These are phyloP conservation scores for Lipomyces chichibuensis DNA, from an alignment of 805 yeast species.

Conservation along the genomic window DNA sequence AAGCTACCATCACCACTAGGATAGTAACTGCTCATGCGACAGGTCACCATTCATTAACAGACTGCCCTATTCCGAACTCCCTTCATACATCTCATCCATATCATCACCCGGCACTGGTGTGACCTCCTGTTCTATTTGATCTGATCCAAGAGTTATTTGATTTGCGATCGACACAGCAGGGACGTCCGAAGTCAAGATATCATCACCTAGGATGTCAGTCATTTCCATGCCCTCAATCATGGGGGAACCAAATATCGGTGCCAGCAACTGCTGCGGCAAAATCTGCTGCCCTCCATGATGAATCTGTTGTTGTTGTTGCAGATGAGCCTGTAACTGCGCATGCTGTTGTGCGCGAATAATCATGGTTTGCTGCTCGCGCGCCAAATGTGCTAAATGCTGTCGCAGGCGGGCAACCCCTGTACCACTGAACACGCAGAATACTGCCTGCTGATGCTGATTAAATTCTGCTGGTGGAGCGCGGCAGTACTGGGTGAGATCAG, in stretches of 20 bases:
- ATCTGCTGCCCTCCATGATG: not conserved
- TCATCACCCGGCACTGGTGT: not conserved
- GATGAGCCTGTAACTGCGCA: constrained; percentile 4
- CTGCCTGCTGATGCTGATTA: constrained; percentile 77
- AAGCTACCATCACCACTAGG: not conserved
- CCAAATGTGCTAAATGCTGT: constrained; percentile 56
- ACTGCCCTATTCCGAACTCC: not conserved
- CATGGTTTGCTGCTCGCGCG: constrained; percentile 16
- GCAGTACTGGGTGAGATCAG: constrained; percentile 83
- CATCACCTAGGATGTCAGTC: not conserved
- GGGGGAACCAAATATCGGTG: not conserved
- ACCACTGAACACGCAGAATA: constrained; percentile 93
- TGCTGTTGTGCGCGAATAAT: constrained; percentile 22
- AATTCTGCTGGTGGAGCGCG: constrained; percentile 93
- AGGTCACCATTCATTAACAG: not conserved
- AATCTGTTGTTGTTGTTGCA: not conserved
- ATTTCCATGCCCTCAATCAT: not conserved
- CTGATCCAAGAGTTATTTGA: not conserved
- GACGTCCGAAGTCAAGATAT: not conserved
- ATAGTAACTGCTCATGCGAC: not conserved
- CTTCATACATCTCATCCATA: not conserved
- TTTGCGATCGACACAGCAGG: not conserved
- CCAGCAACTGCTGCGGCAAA: not conserved
- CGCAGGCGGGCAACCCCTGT: constrained; percentile 80
- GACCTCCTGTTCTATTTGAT: not conserved